Conservation (phyloP, 169 alveolate genomes). For the Cytauxzoon felis region DNA sequence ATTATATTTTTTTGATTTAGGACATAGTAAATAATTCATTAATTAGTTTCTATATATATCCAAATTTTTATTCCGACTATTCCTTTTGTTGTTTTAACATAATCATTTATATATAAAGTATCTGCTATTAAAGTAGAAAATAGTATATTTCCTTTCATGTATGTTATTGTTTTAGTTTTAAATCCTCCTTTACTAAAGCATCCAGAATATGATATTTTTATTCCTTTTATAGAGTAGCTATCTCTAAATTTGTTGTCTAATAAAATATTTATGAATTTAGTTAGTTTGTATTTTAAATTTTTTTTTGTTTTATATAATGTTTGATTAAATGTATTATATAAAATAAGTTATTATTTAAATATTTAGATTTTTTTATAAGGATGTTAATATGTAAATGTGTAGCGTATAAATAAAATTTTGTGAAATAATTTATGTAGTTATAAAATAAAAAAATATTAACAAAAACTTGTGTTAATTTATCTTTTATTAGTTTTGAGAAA, state of each 20-base stretch:
- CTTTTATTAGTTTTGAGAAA: background rate
- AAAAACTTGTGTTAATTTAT: background rate
- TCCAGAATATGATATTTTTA: slow-evolving; percentile 43
- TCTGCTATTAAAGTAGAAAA: slow-evolving; percentile 6
- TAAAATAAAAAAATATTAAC: background rate
- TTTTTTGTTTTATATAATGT: slow-evolving; percentile 12
- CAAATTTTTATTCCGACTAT: slow-evolving; percentile 31
- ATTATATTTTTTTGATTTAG: slow-evolving; percentile 1
- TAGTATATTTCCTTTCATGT: slow-evolving; percentile 11
- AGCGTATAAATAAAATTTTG: slow-evolving; percentile 11
- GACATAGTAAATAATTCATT: slow-evolving; percentile 8
- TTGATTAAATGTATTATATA: slow-evolving; percentile 9
- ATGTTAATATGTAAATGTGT: background rate
- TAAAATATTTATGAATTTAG: slow-evolving; percentile 27
- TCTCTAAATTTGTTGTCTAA: slow-evolving; percentile 4
- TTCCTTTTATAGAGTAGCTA: background rate
- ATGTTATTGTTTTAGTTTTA: slow-evolving; percentile 14
- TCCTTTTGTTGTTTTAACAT: slow-evolving; percentile 17
- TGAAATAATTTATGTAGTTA: slow-evolving; percentile 21
- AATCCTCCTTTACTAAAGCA: slow-evolving; percentile 20
- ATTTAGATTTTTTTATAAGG: background rate
- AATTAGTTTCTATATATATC: background rate
- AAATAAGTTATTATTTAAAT: slow-evolving; percentile 3
- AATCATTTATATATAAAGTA: slow-evolving; percentile 5
- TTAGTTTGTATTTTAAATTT: slow-evolving; percentile 22